A percentile compares a stretch with the other conserved stretches of the same genome.
These are phyloP conservation scores for Obba rivulosa DNA, from an alignment of 768 basidiomycete genomes.

Conservation along the genomic window DNA sequence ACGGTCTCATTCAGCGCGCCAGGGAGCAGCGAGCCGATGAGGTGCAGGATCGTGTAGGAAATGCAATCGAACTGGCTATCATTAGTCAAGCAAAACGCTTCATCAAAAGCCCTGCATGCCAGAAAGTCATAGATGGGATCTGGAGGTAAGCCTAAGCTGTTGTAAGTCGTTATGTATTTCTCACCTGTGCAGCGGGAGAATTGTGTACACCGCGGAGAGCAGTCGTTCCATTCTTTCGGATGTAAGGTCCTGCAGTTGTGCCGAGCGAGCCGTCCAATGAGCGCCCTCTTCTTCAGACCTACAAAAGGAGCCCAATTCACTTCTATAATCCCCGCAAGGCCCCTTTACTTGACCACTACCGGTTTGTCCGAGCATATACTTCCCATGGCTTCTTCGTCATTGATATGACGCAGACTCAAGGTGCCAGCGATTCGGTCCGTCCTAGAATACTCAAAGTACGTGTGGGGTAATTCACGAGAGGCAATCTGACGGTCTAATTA, in stretches of 20 bases:
- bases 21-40: conserved; percentile 65
- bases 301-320: conserved; percentile 87
- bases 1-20: conserved; percentile 49
- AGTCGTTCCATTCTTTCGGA: conserved; percentile 88
- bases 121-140: conserved; percentile 83
- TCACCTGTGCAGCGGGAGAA: conserved; percentile 59
- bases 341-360: conserved; percentile 91
- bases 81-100: conserved; percentile 82
- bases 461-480: neutral
- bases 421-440: conserved; percentile 90
- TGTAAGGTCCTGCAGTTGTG: conserved; percentile 35
- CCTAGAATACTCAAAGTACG: conserved; percentile 82
- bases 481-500: conserved; percentile 7
- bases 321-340: conserved; percentile 94
- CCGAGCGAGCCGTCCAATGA: neutral
- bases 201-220: conserved; percentile 87
- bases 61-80: conserved; percentile 91
- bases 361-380: conserved; percentile 40
- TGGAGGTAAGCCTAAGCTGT: conserved; percentile 47
- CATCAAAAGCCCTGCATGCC: conserved; percentile 84
- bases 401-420: conserved; percentile 55
- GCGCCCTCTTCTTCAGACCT: conserved; percentile 51
- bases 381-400: conserved; percentile 2
- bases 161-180: conserved; percentile 5
- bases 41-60: conserved; percentile 76